Evolutionary conservation across 306 rosid genomes (phyloP).

Genomic region (Cucurbita argyrosperma): DNA sequence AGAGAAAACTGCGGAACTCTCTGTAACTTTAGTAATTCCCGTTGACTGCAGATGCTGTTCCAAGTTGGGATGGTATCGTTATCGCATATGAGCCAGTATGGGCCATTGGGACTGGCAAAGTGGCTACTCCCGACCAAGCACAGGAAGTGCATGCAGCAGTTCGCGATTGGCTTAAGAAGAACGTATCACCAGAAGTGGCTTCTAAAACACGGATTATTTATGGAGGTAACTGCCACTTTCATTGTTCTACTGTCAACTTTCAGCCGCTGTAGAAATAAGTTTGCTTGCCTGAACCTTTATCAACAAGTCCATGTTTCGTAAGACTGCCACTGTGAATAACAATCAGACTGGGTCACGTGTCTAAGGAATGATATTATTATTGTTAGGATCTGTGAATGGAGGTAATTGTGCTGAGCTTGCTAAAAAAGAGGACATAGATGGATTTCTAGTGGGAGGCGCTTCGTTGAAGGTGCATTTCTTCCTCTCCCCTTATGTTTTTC

Average conservation of each 20-base stretch:
- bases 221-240: conserved; percentile 51
- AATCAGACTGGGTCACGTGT: not conserved
- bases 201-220: conserved; percentile 85
- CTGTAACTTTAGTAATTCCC: not conserved
- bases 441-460: conserved; percentile 98
- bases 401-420: conserved; percentile 85
- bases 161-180: conserved; percentile 83
- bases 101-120: conserved; percentile 99
- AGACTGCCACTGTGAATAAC: not conserved
- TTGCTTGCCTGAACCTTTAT: not conserved
- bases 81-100: conserved; percentile 98
- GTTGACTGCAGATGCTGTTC: conserved; percentile 60
- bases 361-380: not conserved
- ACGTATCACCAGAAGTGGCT: conserved; percentile 77
- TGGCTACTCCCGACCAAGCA: conserved; percentile 91
- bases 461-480: conserved; percentile 57
- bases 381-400: conserved; percentile 88
- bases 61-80: conserved; percentile 85
- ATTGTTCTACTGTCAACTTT: not conserved
- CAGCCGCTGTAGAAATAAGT: too few species aligned
- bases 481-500: not conserved
- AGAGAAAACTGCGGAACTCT: not conserved
- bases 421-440: conserved; percentile 91
- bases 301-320: not conserved
- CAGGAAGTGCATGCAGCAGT: conserved; percentile 92